Evolutionary conservation across 306 rosid genomes (phyloP).

Genomic region (Medicago ruthenica): DNA sequence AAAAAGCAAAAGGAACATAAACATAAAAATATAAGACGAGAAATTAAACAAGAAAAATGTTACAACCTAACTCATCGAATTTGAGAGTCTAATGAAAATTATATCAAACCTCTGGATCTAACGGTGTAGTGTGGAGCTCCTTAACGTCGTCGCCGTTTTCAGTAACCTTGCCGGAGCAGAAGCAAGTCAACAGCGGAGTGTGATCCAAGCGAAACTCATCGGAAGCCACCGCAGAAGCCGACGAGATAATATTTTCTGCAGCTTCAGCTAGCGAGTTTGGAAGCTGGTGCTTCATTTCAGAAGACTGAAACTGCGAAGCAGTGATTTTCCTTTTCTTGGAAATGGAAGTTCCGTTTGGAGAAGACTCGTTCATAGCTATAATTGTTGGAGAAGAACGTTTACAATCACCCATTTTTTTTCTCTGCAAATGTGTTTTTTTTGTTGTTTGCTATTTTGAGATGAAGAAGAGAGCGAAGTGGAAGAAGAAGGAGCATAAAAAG

Average conservation of each 20-base stretch:
- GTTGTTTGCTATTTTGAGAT: constrained; percentile 34
- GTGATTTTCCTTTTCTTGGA: constrained; percentile 62
- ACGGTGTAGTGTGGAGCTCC: constrained; percentile 35
- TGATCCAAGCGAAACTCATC: constrained; percentile 42
- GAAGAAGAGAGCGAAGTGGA: constrained; percentile 2
- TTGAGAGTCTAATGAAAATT: no score
- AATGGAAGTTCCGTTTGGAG: constrained; percentile 40
- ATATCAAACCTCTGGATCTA: constrained; percentile 78
- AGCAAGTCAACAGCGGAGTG: constrained; percentile 46
- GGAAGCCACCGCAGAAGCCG: constrained; percentile 22
- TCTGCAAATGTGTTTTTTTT: neutral
- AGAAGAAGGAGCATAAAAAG: constrained; percentile 45
- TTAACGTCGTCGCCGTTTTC: constrained; percentile 42
- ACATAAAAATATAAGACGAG: no score
- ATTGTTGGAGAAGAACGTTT: constrained; percentile 57
- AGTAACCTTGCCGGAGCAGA: constrained; percentile 48
- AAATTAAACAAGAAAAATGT: no score
- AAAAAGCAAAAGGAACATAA: neutral
- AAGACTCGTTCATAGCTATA: constrained; percentile 47
- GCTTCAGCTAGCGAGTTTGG: constrained; percentile 9
- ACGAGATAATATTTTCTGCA: constrained; percentile 11
- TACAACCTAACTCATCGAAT: no score
- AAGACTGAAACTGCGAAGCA: constrained; percentile 14
- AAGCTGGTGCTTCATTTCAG: constrained; percentile 7
- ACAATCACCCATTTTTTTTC: constrained; percentile 46